phyloP scores from a whole-genome alignment of 257 asterid genomes.

The Lycium ferocissimum region DNA sequence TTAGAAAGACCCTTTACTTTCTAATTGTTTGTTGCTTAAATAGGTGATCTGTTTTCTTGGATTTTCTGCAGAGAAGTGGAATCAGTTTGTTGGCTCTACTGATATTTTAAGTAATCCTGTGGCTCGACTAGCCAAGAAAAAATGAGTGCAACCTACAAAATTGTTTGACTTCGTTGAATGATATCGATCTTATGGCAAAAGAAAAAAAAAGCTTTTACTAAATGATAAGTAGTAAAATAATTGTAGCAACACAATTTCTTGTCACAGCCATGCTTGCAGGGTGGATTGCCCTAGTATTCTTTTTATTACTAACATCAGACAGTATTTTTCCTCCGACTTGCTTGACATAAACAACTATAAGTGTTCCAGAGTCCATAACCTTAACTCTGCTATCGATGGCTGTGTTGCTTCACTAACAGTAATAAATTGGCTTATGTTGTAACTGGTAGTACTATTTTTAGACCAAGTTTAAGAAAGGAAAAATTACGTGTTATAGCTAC shows the following conservation, averaged over 20 bases:
- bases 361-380: neutral
- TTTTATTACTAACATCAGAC: neutral
- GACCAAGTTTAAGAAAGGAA: too few species aligned
- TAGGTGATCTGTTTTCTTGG: neutral
- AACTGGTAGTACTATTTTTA: too few species aligned
- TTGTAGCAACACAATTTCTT: neutral
- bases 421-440: too few species aligned
- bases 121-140: neutral
- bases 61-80: too few species aligned
- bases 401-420: neutral
- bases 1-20: neutral
- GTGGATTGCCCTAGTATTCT: neutral
- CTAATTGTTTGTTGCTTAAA: constrained; percentile 1
- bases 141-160: neutral
- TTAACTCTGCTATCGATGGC: neutral
- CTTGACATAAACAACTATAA: neutral
- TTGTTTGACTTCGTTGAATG: neutral
- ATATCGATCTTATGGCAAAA: neutral
- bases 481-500: too few species aligned
- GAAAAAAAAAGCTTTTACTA: neutral
- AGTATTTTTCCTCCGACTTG: neutral
- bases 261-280: neutral
- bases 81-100: too few species aligned
- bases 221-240: neutral
- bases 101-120: neutral